A percentile compares a stretch with the other conserved stretches of the same genome.
phyloP scores from a whole-genome alignment of 169 alveolate species.

The Theileria parva region DNA sequence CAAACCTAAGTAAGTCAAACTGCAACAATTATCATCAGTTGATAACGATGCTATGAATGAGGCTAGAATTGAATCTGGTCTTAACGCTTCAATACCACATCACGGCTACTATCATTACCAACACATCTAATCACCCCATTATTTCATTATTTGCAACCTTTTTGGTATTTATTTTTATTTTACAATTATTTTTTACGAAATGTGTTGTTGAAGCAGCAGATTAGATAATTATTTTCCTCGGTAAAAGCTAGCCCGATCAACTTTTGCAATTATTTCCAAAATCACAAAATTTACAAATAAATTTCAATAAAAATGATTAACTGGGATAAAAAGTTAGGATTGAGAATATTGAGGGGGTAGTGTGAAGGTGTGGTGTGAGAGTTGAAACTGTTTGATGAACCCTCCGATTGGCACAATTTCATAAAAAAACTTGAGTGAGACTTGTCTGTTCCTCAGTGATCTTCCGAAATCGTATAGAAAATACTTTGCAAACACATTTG shows the following conservation, averaged over 20 bases:
- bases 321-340: too few species aligned
- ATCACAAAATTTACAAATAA: too few species aligned
- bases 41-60: slow-evolving; percentile 62
- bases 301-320: too few species aligned
- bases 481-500: slow-evolving; percentile 38
- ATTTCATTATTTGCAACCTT: too few species aligned
- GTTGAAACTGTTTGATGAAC: slow-evolving; percentile 23
- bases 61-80: slow-evolving; percentile 57
- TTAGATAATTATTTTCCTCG: too few species aligned
- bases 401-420: slow-evolving; percentile 63
- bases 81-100: slow-evolving; percentile 41
- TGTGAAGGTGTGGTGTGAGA: slow-evolving; percentile 32
- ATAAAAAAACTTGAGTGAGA: slow-evolving; percentile 37
- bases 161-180: too few species aligned
- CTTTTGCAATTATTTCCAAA: too few species aligned
- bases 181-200: too few species aligned
- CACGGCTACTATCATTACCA: slow-evolving; percentile 55
- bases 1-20: background rate
- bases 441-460: slow-evolving; percentile 34
- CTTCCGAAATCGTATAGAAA: slow-evolving; percentile 59
- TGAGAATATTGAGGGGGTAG: slow-evolving; percentile 21
- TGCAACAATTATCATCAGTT: background rate
- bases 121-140: slow-evolving; percentile 1
- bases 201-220: too few species aligned
- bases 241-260: too few species aligned